Evolutionary conservation across 306 rosid genomes (phyloP).

Genomic region (Trifolium dubium): DNA sequence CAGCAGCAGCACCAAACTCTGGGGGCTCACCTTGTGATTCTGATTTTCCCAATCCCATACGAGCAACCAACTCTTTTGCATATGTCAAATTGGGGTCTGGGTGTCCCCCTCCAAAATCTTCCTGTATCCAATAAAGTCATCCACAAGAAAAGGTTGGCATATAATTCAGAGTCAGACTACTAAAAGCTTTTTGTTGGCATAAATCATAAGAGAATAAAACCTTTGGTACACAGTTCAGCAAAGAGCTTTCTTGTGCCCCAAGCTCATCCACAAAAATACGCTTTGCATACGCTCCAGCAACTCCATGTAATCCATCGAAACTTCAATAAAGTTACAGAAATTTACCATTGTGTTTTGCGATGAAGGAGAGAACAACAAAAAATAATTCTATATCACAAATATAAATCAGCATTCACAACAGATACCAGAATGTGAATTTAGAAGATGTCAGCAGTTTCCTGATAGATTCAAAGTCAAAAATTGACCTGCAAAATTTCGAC

Average conservation of each 20-base stretch:
- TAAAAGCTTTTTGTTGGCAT: slow-evolving; percentile 16
- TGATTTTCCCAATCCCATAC: slow-evolving; percentile 91
- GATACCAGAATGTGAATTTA: slow-evolving; percentile 91
- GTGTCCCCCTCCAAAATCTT: slow-evolving; percentile 99
- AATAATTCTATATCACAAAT: slow-evolving; percentile 22
- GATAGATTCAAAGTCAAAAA: slow-evolving; percentile 83
- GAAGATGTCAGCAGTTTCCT: slow-evolving; percentile 78
- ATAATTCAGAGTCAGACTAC: slow-evolving; percentile 25
- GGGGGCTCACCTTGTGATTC: slow-evolving; percentile 77
- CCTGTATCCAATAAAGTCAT: slow-evolving; percentile 62
- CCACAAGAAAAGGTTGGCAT: slow-evolving; percentile 27
- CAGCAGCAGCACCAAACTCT: slow-evolving; percentile 99
- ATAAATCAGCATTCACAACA: slow-evolving; percentile 34
- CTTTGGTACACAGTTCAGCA: slow-evolving; percentile 93
- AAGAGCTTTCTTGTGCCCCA: slow-evolving; percentile 92
- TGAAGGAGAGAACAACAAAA: background rate
- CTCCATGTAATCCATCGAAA: slow-evolving; percentile 89
- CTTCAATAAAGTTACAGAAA: slow-evolving; percentile 51
- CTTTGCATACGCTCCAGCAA: slow-evolving; percentile 96
- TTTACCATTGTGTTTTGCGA: slow-evolving; percentile 24
- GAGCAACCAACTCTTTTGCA: slow-evolving; percentile 94
- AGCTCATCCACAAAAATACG: slow-evolving; percentile 96
- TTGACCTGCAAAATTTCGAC: slow-evolving; percentile 69
- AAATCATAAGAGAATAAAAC: slow-evolving; percentile 50
- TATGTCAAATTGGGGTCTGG: slow-evolving; percentile 99